phyloP scores from a whole-genome alignment of 768 basidiomycete species.

The Amanita muscaria region DNA sequence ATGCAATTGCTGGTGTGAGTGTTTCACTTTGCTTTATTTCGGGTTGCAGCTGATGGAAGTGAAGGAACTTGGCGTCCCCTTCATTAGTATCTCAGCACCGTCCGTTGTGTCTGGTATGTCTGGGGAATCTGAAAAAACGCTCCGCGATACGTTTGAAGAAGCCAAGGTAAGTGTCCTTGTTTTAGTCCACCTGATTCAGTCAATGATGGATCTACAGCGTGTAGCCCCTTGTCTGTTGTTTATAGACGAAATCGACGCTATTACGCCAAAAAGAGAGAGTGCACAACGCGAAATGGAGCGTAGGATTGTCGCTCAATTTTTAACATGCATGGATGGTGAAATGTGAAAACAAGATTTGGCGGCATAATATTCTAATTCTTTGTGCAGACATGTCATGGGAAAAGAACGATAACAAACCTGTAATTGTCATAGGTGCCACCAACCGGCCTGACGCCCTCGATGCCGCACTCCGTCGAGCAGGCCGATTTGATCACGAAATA shows the following conservation, averaged over 20 bases:
- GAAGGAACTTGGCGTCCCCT: conserved; percentile 87
- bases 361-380: neutral
- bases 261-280: conserved; percentile 95
- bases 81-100: conserved; percentile 91
- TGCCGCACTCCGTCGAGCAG: conserved; percentile 85
- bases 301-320: conserved; percentile 92
- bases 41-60: conserved; percentile 2
- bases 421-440: conserved; percentile 93
- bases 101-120: conserved; percentile 98
- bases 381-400: conserved; percentile 86
- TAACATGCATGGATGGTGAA: conserved; percentile 98
- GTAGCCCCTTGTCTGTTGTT: conserved; percentile 90
- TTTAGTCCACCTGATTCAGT: neutral
- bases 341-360: neutral
- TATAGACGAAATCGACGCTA: conserved; percentile 97
- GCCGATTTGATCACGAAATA: conserved; percentile 96
- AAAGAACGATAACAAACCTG: conserved; percentile 84
- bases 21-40: neutral
- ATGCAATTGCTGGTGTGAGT: conserved; percentile 90
- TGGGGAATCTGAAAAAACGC: conserved; percentile 94
- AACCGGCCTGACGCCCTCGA: conserved; percentile 95
- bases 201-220: conserved; percentile 35
- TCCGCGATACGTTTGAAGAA: conserved; percentile 95
- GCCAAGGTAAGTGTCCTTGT: conserved; percentile 57
- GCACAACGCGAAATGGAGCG: conserved; percentile 98